A percentile compares a stretch with the other conserved stretches of the same genome.
phyloP scores from a whole-genome alignment of 139 green algal species.

The Chlorella sp. region DNA sequence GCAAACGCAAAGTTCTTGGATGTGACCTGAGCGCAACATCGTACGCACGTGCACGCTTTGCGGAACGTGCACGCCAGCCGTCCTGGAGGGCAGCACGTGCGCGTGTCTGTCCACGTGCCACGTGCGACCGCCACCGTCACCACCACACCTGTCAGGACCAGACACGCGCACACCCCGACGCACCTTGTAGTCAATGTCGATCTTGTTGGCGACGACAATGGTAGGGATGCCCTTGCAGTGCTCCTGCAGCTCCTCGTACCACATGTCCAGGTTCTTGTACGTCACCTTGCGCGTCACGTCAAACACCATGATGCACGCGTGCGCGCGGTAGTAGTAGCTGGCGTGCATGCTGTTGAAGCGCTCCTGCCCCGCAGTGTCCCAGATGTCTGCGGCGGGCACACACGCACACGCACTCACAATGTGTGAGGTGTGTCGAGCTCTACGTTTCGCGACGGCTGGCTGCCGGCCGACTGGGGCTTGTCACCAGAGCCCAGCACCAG shows the following conservation, averaged over 20 bases:
- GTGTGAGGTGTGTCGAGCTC: no score
- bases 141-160: neutral
- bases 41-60: neutral
- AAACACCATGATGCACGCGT: conserved; percentile 70
- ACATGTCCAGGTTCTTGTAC: conserved; percentile 55
- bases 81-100: no score
- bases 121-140: no score
- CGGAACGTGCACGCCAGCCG: neutral
- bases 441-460: no score
- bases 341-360: conserved; percentile 65
- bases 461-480: no score
- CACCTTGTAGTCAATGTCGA: conserved; percentile 58
- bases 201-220: conserved; percentile 65
- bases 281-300: conserved; percentile 64
- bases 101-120: no score
- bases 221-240: conserved; percentile 58
- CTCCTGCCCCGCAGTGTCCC: conserved; percentile 63
- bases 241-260: conserved; percentile 37
- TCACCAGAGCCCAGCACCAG: no score
- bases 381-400: conserved; percentile 45
- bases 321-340: conserved; percentile 59
- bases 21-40: conserved; percentile 45
- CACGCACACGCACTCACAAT: no score
- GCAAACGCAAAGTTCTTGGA: conserved; percentile 56
- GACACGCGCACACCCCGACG: neutral